A percentile compares a stretch with the other conserved stretches of the same genome.
These are phyloP conservation scores for Taxillus chinensis DNA, from an alignment of 164 flowering plant genomes.

Conservation along the genomic window DNA sequence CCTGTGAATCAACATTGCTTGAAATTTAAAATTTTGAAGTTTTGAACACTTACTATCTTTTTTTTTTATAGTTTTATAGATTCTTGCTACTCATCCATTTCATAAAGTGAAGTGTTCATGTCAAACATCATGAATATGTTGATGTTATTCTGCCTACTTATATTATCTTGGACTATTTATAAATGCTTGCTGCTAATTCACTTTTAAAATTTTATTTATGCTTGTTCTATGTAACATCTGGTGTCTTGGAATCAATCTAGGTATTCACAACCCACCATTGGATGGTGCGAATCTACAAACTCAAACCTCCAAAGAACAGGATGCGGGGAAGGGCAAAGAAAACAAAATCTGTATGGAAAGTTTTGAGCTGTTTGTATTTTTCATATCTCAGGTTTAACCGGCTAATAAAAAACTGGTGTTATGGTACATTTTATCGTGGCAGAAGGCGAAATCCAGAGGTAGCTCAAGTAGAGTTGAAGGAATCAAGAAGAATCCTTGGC, in stretches of 20 bases:
- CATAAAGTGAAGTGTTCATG: no score
- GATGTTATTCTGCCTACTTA: no score
- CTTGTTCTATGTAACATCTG: conserved; percentile 1
- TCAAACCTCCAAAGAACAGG: conserved; percentile 83
- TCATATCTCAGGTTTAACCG: background rate
- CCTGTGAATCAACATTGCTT: no score
- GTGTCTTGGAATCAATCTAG: conserved; percentile 20
- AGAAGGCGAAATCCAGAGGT: conserved; percentile 40
- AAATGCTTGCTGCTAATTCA: no score
- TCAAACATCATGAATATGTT: no score
- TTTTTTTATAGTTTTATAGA: no score
- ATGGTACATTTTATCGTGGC: conserved; percentile 3
- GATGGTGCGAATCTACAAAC: conserved; percentile 95
- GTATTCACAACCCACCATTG: conserved; percentile 97
- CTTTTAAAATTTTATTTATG: background rate
- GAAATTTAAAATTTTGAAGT: no score
- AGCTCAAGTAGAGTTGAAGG: conserved; percentile 31
- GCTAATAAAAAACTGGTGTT: no score
- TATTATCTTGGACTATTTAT: no score
- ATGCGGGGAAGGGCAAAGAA: conserved; percentile 75
- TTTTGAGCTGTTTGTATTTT: background rate
- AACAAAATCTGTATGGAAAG: conserved; percentile 54
- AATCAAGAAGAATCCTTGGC: conserved; percentile 69
- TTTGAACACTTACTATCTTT: no score
- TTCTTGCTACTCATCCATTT: no score